Evolutionary conservation across 768 basidiomycete species (phyloP), one percentile per base, ranked within the genome.

Genomic region (Suillus placidus): DNA sequence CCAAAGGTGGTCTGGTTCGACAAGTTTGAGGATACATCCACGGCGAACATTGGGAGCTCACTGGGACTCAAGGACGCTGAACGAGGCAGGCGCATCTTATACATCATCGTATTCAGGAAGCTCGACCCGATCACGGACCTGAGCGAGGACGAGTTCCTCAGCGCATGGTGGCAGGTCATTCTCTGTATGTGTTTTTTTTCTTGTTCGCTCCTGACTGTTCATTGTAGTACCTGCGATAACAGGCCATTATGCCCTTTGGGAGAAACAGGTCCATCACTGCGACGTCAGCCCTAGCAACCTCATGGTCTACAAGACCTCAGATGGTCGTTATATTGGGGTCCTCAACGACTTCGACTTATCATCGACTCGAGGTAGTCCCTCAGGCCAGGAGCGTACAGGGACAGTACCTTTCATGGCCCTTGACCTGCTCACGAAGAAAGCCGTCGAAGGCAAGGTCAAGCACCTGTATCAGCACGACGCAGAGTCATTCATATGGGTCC

Each of bases 301-400:
- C n/a, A n/a, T n/a, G n/a, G n/a, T n/a, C n/a, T n/a, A n/a, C n/a
- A n/a, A n/a, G n/a, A n/a, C n/a, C n/a, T n/a, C n/a, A n/a, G n/a
- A n/a, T n/a, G n/a, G n/a, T n/a, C n/a, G n/a, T n/a, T n/a, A n/a
- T n/a, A n/a, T n/a, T n/a, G n/a, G n/a, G n/a, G n/a, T n/a, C n/a
- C 49, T 68, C 8, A 68, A 66, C 42, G 62, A 69, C 35, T 69
- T 60, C 9, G 68, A 69, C 40, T 63, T 35, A 45, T 62, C 38
- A 14, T 56, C 34, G 37, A 45, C 7, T 32, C 45, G 1, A 47
- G 34, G 13, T 20, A 30, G 8, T 13, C 42, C 32, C 14, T 56
- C 5, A 26, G 20, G 14, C 32, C 20, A 37, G 23, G 55, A 67
- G 55, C 62, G 62, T 18, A 64, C 66, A 14, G 68, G 66, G 20